A percentile compares a stretch with the other conserved stretches of the same genome.
phyloP scores from a whole-genome alignment of 2,329 filamentous ascomycete species.

The Pseudogymnoascus sp. region DNA sequence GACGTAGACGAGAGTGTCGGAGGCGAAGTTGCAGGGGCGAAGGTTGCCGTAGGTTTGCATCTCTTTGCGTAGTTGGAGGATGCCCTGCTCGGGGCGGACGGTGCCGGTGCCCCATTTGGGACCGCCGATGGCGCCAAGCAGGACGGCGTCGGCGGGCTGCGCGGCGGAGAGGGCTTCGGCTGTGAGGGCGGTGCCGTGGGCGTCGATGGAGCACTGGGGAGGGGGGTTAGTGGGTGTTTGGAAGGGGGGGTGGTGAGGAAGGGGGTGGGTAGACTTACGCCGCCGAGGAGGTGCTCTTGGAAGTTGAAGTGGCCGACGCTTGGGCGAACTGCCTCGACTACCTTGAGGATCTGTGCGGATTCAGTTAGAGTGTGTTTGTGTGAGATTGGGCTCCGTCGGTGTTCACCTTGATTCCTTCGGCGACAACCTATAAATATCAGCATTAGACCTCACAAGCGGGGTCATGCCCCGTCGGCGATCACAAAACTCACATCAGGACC shows the following conservation, averaged over 20 bases:
- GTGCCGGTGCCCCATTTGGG: slow-evolving; percentile 89
- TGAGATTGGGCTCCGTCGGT: neutral
- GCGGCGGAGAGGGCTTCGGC: slow-evolving; percentile 76
- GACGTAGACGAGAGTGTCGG: slow-evolving; percentile 72
- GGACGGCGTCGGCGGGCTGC: slow-evolving; percentile 81
- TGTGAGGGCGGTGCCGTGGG: slow-evolving; percentile 69
- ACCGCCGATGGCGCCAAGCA: slow-evolving; percentile 92
- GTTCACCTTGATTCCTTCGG: slow-evolving; percentile 75
- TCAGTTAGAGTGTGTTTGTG: neutral
- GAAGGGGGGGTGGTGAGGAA: slow-evolving; percentile 10
- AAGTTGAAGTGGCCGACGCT: slow-evolving; percentile 76
- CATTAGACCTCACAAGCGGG: slow-evolving; percentile 14
- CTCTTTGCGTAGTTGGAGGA: slow-evolving; percentile 86
- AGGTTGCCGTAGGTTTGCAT: slow-evolving; percentile 93
- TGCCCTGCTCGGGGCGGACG: slow-evolving; percentile 86
- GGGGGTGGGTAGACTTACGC: slow-evolving; percentile 54
- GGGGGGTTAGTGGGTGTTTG: neutral
- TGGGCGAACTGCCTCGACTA: slow-evolving; percentile 65
- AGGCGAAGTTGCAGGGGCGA: slow-evolving; percentile 91
- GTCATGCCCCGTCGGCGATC: slow-evolving; percentile 10
- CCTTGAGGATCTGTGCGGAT: slow-evolving; percentile 63
- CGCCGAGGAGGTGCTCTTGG: slow-evolving; percentile 82
- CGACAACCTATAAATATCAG: slow-evolving; percentile 56
- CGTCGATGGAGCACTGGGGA: slow-evolving; percentile 77
- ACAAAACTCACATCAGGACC: slow-evolving; percentile 65